These are phyloP conservation scores for Earliella scabrosa DNA, from an alignment of 1,284 basidiomycete species.

Conservation along the genomic window DNA sequence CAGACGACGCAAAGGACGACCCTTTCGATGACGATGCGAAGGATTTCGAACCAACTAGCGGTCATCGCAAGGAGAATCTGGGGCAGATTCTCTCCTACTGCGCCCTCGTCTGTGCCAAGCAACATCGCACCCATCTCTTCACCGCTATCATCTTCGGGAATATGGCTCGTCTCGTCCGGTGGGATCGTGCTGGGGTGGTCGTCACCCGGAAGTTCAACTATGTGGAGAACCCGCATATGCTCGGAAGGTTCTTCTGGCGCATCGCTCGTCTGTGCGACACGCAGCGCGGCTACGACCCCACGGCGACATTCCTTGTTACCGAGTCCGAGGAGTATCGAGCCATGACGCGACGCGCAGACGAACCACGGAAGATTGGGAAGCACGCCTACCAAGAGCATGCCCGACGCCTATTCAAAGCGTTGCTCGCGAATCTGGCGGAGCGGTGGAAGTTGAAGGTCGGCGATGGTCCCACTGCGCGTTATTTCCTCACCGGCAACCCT, in stretches of 20 bases:
- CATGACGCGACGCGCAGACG: too few relatives aligned
- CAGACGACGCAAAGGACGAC: neutral
- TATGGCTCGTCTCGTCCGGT: slow-evolving; percentile 5
- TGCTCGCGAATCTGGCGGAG: too few relatives aligned
- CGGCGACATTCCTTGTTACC: too few relatives aligned
- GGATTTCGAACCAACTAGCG: neutral
- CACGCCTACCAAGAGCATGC: too few relatives aligned
- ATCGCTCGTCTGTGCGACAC: neutral
- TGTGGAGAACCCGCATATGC: neutral
- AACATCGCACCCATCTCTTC: slow-evolving; percentile 6
- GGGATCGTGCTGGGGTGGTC: slow-evolving; percentile 11
- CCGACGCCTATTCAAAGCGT: too few relatives aligned
- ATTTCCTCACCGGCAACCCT: slow-evolving; percentile 5
- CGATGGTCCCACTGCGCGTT: too few relatives aligned
- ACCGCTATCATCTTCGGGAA: neutral
- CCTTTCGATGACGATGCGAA: slow-evolving; percentile 6
- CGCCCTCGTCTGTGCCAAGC: neutral
- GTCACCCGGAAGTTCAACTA: slow-evolving; percentile 11
- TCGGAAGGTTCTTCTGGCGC: slow-evolving; percentile 3
- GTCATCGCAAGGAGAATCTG: neutral
- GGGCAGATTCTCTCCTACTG: slow-evolving; percentile 8
- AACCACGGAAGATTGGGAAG: too few relatives aligned
- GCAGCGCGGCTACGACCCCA: too few relatives aligned
- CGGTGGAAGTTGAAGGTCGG: too few relatives aligned
- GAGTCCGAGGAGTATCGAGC: too few relatives aligned